Evolutionary conservation across 805 yeast genomes (phyloP), one percentile per base, ranked within the genome.

Genomic region (Komagataella kurtzmanii): DNA sequence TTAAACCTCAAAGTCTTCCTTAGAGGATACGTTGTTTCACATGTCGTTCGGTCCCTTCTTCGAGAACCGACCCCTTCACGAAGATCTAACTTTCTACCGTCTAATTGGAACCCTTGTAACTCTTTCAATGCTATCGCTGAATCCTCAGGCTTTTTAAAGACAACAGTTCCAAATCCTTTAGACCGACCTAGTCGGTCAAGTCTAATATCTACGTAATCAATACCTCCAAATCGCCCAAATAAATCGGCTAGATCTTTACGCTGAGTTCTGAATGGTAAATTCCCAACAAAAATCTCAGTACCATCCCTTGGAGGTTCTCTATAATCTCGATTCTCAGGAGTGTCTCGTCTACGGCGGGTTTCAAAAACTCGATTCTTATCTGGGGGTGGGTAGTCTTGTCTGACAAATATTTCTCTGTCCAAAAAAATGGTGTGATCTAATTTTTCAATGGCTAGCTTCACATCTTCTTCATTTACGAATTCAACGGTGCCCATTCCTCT

Each of bases 401-500:
- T 82, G 7, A 90, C 95, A 65, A 85, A 88, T 47, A 89, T 84
- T 59, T 80, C 83, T 65, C 97, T 81, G 12, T 88, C 95, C 61
- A 72, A 67, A 56, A 81, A 77, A 43, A 70, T 72, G 30, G 81
- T 72, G 61, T 86, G 82, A 66, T 86, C 85, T 59, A 74, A 83
- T 58, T 78, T 73, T 51, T 72, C 68, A 59, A 89, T 87, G 10
- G 97, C 97, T 21, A 70, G 73, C 48, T 72, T 74, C 5, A 88
- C 96, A 52, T 80, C 84, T 17, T 76, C 81, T 54, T 73, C 73
- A 53, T 71, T 71, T 10, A 80, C 71, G 60, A 83, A 90, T 65
- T 89, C 97, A 46, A 89, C 96, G 21, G 96, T 87, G 45, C 90
- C 91, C 91, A 84, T 85, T 55, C 95, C 95, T 68, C 91, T 75